These are phyloP conservation scores for Lactifluus hygrophoroides DNA, from an alignment of 768 basidiomycete genomes.

Conservation along the genomic window DNA sequence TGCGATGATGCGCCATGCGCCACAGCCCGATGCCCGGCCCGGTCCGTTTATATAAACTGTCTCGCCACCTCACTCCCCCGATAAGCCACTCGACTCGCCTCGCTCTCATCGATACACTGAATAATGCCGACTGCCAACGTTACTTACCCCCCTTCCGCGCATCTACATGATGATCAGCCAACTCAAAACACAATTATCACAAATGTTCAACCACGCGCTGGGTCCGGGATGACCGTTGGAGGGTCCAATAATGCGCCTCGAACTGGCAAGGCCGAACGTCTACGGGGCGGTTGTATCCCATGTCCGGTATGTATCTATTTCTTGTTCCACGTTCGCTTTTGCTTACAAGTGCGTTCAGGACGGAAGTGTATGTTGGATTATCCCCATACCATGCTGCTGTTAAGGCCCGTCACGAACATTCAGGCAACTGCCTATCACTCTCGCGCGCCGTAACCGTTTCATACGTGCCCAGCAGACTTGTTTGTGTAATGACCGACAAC, in stretches of 20 bases:
- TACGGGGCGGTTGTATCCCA: conserved; percentile 15
- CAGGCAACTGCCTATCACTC: neutral
- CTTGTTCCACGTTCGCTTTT: too few species aligned
- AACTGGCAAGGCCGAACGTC: conserved; percentile 9
- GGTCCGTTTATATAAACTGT: too few species aligned
- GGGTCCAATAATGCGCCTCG: neutral
- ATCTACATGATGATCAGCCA: neutral
- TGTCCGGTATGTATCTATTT: conserved; percentile 7
- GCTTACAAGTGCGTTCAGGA: neutral
- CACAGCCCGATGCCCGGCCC: neutral
- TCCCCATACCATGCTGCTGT: conserved; percentile 12
- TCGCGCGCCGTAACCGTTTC: neutral
- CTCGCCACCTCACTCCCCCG: neutral
- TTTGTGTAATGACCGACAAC: too few species aligned
- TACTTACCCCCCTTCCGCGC: conserved; percentile 12
- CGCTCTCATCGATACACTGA: neutral
- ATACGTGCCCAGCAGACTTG: too few species aligned
- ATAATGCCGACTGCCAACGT: conserved; percentile 10
- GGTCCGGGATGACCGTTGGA: neutral
- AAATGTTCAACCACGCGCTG: conserved; percentile 3
- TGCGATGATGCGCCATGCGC: too few species aligned
- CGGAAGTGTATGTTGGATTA: conserved; percentile 17
- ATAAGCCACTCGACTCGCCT: neutral
- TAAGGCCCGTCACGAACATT: neutral
- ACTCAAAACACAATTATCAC: conserved; percentile 1